phyloP scores from a whole-genome alignment of 768 basidiomycete species.

The Leccinum incarnatum region DNA sequence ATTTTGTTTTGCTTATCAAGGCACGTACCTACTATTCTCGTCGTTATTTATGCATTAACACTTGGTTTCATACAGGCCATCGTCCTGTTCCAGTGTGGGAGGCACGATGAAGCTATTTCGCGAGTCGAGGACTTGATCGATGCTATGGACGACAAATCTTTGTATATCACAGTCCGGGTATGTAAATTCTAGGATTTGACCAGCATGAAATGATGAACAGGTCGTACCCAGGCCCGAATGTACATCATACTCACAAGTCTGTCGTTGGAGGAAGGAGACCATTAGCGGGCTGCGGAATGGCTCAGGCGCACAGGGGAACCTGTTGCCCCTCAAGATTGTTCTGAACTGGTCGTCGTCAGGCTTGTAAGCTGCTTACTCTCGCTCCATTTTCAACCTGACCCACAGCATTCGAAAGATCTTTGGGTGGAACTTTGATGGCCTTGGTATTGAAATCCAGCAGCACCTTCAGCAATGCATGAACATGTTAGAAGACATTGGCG shows the following conservation, averaged over 20 bases:
- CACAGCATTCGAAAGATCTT: conserved; percentile 1
- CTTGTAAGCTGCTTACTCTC: too few species aligned
- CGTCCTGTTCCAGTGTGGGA: conserved; percentile 6
- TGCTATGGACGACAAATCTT: neutral
- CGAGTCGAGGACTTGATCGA: conserved; percentile 3
- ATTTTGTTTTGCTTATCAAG: conserved; percentile 12
- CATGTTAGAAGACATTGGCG: too few species aligned
- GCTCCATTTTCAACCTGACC: neutral
- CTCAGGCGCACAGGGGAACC: too few species aligned
- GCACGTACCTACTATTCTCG: neutral
- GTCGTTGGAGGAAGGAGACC: too few species aligned
- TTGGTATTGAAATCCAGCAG: neutral
- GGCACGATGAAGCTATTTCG: neutral
- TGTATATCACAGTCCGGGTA: conserved; percentile 2
- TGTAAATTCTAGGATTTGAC: neutral
- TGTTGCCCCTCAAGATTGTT: too few species aligned
- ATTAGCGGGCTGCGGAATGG: too few species aligned
- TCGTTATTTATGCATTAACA: neutral
- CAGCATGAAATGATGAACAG: neutral
- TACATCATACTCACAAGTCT: too few species aligned
- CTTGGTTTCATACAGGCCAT: neutral
- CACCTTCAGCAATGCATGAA: too few species aligned
- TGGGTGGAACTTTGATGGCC: conserved; percentile 13
- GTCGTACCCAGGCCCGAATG: too few species aligned
- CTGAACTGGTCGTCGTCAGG: too few species aligned